Base-by-base conservation (phyloP, 371 early-diverging fungal species). In the Dinochytrium kinnereticum region DNA sequence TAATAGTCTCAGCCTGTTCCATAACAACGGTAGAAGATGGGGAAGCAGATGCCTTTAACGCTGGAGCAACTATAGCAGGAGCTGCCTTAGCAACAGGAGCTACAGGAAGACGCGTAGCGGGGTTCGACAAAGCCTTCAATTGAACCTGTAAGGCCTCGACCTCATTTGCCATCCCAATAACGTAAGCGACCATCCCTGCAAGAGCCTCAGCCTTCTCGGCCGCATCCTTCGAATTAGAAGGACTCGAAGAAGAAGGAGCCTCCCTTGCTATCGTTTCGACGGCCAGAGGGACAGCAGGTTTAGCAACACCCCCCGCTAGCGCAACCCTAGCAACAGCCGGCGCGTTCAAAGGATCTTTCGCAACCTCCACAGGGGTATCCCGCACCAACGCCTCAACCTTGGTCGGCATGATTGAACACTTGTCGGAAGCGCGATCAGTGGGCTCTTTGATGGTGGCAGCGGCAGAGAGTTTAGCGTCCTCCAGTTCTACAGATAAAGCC, bases 381-480 rank as follows among this genome's bases (percentile, higher is more conserved):
- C n/a, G 15, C 49, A 49, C 49, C 15, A 49, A 13, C 13, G 49
- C 49, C 49, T 13, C 13, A n/a, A 15, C 49, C 49, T 49, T 49
- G n/a, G n/a, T n/a, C n/a, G n/a, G n/a, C n/a, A n/a, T n/a, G n/a
- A n/a, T n/a, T n/a, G 7, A 30, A 10, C 21, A 55, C 57, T 10
- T 19, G 26, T 55, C 57, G 24, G 10, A 55, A 24, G 57, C 10
- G 15, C 26, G 10, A 30, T 55, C 57, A 10, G 57, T 26, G 24
- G 26, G 57, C 57, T 30, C 10, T 26, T 19, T 30, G 26, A 30
- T 10, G 57, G 7, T 30, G 49, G 49, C n/a, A 30, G 15, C 24
- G 57, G 57, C 57, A 19, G 57, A 10, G 7, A 55, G 57, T 26
- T 55, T 55, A 30, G 57, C 57, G 26, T 55, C 57, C 24, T 55